Evolutionary conservation across 306 rosid species (phyloP).

Genomic region (Herpetospermum pedunculosum): DNA sequence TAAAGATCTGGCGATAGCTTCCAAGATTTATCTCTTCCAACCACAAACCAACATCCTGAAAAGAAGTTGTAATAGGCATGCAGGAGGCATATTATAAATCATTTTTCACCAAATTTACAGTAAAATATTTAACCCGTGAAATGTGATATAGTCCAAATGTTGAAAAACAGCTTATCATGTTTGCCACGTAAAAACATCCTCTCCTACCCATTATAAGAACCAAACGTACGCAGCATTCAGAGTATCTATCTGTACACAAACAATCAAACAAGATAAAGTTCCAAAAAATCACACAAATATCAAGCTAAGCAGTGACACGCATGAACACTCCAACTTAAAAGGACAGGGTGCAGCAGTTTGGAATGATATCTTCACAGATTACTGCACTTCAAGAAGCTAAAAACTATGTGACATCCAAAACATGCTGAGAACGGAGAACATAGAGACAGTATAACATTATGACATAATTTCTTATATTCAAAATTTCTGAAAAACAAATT

Average conservation of each 20-base stretch:
- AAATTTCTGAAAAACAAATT: not conserved
- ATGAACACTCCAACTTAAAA: not conserved
- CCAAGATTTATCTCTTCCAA: conserved; percentile 93
- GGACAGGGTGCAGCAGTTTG: not conserved
- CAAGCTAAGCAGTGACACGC: not conserved
- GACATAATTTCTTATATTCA: not conserved
- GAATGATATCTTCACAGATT: not conserved
- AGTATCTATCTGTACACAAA: not conserved
- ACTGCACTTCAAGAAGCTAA: not conserved
- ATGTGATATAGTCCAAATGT: not conserved
- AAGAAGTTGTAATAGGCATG: conserved; percentile 3
- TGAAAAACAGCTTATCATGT: not conserved
- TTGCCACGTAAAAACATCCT: not conserved
- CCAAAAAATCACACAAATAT: not conserved
- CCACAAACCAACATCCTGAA: conserved; percentile 98
- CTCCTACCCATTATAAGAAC: not conserved
- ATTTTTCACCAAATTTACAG: not conserved
- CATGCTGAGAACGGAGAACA: not conserved
- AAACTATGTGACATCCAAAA: not conserved
- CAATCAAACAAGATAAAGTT: not conserved
- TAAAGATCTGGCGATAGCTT: conserved; percentile 72
- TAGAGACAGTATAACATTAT: not conserved
- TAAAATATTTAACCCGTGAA: not conserved
- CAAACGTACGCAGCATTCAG: not conserved
- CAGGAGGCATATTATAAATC: not conserved